Base-by-base conservation (phyloP, 2,329 filamentous ascomycete genomes). In the Fusarium kyushuense region DNA sequence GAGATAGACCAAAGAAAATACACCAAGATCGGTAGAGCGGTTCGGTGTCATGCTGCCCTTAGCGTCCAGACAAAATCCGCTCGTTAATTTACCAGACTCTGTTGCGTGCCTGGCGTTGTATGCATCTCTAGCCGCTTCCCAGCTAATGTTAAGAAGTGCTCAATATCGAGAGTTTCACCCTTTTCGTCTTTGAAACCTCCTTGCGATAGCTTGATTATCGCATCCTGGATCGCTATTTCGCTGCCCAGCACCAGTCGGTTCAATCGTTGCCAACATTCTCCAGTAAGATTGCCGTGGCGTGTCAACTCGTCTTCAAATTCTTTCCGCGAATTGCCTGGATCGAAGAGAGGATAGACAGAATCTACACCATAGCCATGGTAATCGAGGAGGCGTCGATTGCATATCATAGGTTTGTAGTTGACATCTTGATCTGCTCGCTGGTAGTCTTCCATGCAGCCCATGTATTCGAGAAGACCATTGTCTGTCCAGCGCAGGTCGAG, bases 1-100 rank as follows among this genome's bases (percentile, higher is more conserved):
- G n/a, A 72, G 65, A 25, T 61, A 73, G 19, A 70, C 66, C 25
- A 70, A 36, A 14, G 55, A 53, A 41, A 73, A 73, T 25, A 54
- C 46, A 4, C 64, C 66, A 16, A 73, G 63, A 38, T 73, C 69
- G 21, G 46, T 54, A 8, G 65, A 67, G 41, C 64, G 63, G 17
- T 41, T 54, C 3, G n/a, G 27, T 2, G 55, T 19, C 17, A 72
- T 72, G 16, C 29, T 32, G 13, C 56, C 65, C 6, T 68, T 5
- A 1, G 58, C 54, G 29, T 65, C 65, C 38, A 72, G 17, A 8
- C 7, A 16, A 32, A 70, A 71, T n/a, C 63, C 65, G 17, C 51
- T 45, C 21, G 60, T 46, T 27, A 72, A n/a, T 4, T 30, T 8
- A 1, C 29, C 30, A 13, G 58, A 33, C 16, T 33, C 12, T 19